Base-by-base conservation (phyloP, 257 asterid species). In the Ligustrum vulgare region DNA sequence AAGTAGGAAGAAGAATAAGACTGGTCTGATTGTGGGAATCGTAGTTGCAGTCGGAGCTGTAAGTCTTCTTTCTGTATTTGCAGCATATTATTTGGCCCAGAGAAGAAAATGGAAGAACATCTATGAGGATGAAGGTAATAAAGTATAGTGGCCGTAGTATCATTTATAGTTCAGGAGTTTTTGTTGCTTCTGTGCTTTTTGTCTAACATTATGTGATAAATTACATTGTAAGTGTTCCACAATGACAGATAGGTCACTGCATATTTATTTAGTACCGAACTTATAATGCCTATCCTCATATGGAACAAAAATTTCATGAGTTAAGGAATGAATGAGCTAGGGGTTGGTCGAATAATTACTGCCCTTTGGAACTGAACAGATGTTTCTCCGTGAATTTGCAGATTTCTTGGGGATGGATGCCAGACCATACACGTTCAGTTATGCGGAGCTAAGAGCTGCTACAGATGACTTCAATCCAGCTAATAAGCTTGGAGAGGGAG, bases 11-110 rank as follows among this genome's bases (percentile, higher is more conserved):
- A 82, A 71, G 75, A 86, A 75, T 54, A 72, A 36, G 45, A 80
- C 91, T 6, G 91, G 97, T 69, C 58, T 91, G 78, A 78, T 92
- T 8, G 96, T 82, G 69, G 97, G 97, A 36, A 69, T 86, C 69
- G 90, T 80, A 72, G 86, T 87, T 74, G 79, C 88, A 3, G 77
- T 89, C 39, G 88, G 77, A 62, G 80, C 82, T 33, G 69, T 77
- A 34, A 76, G 86, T 83, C 69, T 79, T 25, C 64, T 89, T 69
- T 80, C 83, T 23, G 23, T 82, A 20, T 66, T 87, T 60, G 87
- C 84, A 13, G 74, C 64, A 13, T 87, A 54, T 73, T 82, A 75
- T 65, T 72, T 76, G 54, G 75, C 79, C 58, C 84, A 51, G 83
- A 86, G 74, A 90, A 86, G 84, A 71, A 88, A 77, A 80, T 79